Conservation (phyloP, 2,329 filamentous ascomycete species). For the Scleromitrula shiraiana region DNA sequence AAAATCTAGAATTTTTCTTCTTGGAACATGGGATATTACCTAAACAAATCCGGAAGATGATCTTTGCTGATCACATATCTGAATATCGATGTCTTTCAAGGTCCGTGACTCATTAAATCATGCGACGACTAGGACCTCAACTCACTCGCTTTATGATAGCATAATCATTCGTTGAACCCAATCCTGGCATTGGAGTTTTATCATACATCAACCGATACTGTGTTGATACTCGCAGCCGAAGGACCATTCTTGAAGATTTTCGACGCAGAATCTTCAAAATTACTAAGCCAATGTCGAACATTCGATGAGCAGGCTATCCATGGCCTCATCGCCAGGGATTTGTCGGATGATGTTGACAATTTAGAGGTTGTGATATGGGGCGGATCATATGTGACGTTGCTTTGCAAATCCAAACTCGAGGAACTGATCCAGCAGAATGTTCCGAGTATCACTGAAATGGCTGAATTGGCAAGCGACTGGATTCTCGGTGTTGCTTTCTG, state of each 20-base stretch:
- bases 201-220: slow-evolving; percentile 23
- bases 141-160: slow-evolving; percentile 16
- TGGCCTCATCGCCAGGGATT: slow-evolving; percentile 48
- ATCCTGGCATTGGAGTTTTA: slow-evolving; percentile 54
- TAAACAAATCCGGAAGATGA: neutral
- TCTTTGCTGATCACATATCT: neutral
- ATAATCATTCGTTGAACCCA: slow-evolving; percentile 34
- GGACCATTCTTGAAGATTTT: slow-evolving; percentile 51
- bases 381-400: slow-evolving; percentile 40
- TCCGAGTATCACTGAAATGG: slow-evolving; percentile 23
- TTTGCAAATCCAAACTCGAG: slow-evolving; percentile 27
- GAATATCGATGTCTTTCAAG: slow-evolving; percentile 7
- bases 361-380: slow-evolving; percentile 59
- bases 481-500: slow-evolving; percentile 60
- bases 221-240: slow-evolving; percentile 50
- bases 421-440: slow-evolving; percentile 11
- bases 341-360: slow-evolving; percentile 8
- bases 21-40: neutral
- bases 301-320: slow-evolving; percentile 68
- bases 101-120: neutral
- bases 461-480: slow-evolving; percentile 60
- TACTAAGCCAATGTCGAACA: slow-evolving; percentile 40
- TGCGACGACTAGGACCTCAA: neutral
- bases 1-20: too few relatives aligned
- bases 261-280: slow-evolving; percentile 25